Conservation (phyloP, 176 grass and related monocot genomes). For the maize (Zea mays) region DNA sequence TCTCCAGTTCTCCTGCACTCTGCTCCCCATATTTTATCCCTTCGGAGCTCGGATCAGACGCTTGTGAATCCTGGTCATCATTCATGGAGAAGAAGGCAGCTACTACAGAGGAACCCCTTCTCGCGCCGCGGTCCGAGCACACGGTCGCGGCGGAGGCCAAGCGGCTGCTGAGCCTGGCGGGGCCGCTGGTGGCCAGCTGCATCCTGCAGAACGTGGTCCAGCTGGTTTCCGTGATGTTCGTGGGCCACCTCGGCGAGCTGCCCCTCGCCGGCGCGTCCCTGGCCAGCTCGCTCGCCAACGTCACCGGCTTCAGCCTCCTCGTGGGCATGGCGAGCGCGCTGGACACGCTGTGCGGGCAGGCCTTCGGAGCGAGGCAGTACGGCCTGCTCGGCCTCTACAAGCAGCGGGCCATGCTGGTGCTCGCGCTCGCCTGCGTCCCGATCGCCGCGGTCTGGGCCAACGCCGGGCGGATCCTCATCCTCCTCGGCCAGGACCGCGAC, state of each 20-base stretch:
- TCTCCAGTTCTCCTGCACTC: background rate
- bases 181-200: conserved; percentile 21
- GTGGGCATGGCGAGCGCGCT: conserved; percentile 52
- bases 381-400: background rate
- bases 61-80: background rate
- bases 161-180: conserved; percentile 3
- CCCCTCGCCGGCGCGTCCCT: conserved; percentile 14
- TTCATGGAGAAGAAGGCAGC: background rate
- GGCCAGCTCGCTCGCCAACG: conserved; percentile 10
- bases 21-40: background rate
- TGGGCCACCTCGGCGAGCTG: background rate
- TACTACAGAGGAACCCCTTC: background rate
- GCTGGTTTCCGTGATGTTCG: conserved; percentile 21
- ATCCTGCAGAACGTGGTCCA: conserved; percentile 13
- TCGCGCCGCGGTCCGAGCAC: background rate
- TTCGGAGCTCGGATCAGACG: background rate
- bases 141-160: background rate
- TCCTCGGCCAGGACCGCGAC: conserved; percentile 49
- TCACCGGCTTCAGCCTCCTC: conserved; percentile 21
- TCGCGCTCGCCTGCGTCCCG: background rate
- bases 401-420: conserved; percentile 14
- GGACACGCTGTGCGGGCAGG: conserved; percentile 60
- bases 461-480: background rate
- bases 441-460: conserved; percentile 4
- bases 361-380: conserved; percentile 47